A percentile compares a stretch with the other conserved stretches of the same genome.
Conservation (phyloP, 495 filamentous ascomycete species). For the Neurospora sp. region DNA sequence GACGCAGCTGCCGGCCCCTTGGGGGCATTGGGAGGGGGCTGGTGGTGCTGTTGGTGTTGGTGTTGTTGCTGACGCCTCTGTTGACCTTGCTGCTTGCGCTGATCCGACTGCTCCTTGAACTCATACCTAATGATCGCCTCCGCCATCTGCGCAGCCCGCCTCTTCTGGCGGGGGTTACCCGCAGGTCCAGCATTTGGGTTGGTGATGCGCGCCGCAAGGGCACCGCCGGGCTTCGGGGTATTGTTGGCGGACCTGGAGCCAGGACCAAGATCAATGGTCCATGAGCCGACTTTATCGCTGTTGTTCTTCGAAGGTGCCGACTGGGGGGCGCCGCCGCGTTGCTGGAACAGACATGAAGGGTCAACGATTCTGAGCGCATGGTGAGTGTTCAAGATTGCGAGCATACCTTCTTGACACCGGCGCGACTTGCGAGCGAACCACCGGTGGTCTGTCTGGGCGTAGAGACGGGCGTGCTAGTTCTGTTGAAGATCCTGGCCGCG, state of each 20-base stretch:
- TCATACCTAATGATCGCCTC: slow-evolving; percentile 20
- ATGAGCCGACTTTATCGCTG: background rate
- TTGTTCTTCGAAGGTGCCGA: background rate
- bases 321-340: slow-evolving; percentile 35
- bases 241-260: slow-evolving; percentile 12
- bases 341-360: slow-evolving; percentile 5
- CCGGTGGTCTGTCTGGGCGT: slow-evolving; percentile 39
- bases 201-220: slow-evolving; percentile 35
- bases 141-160: slow-evolving; percentile 23
- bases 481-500: slow-evolving; percentile 60
- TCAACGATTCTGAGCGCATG: background rate
- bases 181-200: slow-evolving; percentile 22
- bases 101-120: slow-evolving; percentile 22
- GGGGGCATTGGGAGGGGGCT: slow-evolving; percentile 2
- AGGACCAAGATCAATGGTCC: background rate
- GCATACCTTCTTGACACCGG: slow-evolving; percentile 60
- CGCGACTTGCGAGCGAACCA: slow-evolving; percentile 60
- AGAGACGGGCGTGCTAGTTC: slow-evolving; percentile 50
- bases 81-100: slow-evolving; percentile 15
- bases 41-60: slow-evolving; percentile 1
- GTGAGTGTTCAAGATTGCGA: background rate
- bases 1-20: background rate
- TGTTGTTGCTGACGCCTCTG: slow-evolving; percentile 7
- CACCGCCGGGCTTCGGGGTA: slow-evolving; percentile 21
- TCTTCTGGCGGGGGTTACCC: slow-evolving; percentile 15